Conservation (phyloP, 495 filamentous ascomycete genomes). For the Glonium stellatum region DNA sequence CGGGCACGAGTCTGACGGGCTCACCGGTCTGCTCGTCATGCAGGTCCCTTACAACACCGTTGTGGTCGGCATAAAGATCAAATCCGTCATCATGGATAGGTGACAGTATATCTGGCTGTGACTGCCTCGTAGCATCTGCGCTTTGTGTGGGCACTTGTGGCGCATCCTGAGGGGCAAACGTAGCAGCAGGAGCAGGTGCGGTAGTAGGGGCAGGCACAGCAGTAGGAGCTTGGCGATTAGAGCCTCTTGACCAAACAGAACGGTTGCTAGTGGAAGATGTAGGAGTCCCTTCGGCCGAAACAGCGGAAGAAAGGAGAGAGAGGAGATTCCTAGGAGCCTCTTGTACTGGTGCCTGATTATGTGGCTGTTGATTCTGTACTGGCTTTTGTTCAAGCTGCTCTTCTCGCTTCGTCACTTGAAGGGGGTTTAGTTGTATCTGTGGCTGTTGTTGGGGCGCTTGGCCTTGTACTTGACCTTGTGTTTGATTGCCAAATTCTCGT, state of each 20-base stretch:
- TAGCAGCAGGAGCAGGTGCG: slow-evolving; percentile 6
- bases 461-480: too few species aligned
- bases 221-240: slow-evolving; percentile 2
- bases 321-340: slow-evolving; percentile 2
- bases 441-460: too few species aligned
- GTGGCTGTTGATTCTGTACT: neutral
- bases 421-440: too few species aligned
- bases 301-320: slow-evolving; percentile 19
- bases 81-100: slow-evolving; percentile 9
- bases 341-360: neutral
- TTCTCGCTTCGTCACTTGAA: too few species aligned
- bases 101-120: neutral
- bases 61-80: slow-evolving; percentile 28
- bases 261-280: slow-evolving; percentile 13
- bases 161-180: neutral
- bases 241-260: slow-evolving; percentile 4
- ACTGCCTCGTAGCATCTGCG: neutral
- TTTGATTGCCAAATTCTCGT: too few species aligned
- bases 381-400: too few species aligned
- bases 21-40: slow-evolving; percentile 19
- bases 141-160: neutral
- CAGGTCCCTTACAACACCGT: slow-evolving; percentile 24
- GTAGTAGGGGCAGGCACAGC: neutral
- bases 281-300: slow-evolving; percentile 10
- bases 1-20: slow-evolving; percentile 7